These are phyloP conservation scores for Saturnispora silvae DNA, from an alignment of 805 yeast genomes.

Conservation along the genomic window DNA sequence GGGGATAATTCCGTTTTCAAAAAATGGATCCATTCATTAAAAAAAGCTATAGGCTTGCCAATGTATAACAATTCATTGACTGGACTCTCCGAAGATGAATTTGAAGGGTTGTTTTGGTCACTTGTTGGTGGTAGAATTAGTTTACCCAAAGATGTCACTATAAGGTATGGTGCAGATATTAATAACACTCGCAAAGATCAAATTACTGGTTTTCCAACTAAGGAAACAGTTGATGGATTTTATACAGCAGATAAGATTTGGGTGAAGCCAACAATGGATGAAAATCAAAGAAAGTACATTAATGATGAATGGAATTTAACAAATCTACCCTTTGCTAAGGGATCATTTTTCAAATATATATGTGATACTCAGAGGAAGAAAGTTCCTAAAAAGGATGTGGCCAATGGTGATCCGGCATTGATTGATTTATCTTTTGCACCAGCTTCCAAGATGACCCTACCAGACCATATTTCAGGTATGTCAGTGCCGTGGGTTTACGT, in stretches of 20 bases:
- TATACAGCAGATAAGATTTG: constrained; percentile 7
- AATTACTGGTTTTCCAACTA: constrained; percentile 66
- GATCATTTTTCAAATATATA: constrained; percentile 59
- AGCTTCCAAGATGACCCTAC: neutral
- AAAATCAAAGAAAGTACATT: constrained; percentile 26
- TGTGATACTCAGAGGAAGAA: constrained; percentile 5
- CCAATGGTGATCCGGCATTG: constrained; percentile 3
- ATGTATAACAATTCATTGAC: neutral
- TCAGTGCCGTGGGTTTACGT: constrained; percentile 92
- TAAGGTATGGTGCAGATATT: constrained; percentile 79
- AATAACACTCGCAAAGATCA: constrained; percentile 56
- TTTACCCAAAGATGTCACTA: constrained; percentile 32
- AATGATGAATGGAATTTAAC: constrained; percentile 70
- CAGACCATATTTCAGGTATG: constrained; percentile 67
- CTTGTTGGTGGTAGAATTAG: constrained; percentile 16
- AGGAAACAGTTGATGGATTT: constrained; percentile 1
- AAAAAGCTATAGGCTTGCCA: neutral
- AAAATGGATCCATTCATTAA: constrained; percentile 2
- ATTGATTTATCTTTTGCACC: constrained; percentile 31
- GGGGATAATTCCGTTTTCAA: neutral
- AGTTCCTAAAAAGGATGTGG: neutral
- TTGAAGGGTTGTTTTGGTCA: constrained; percentile 65
- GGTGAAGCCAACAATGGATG: constrained; percentile 13
- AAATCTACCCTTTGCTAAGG: constrained; percentile 56
- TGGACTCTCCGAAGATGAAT: constrained; percentile 25